Percentiles rank a stretch among this genome's conserved stretches.
Conservation (phyloP, 352 stramenopile genomes). For the Blastocystis sp. region DNA sequence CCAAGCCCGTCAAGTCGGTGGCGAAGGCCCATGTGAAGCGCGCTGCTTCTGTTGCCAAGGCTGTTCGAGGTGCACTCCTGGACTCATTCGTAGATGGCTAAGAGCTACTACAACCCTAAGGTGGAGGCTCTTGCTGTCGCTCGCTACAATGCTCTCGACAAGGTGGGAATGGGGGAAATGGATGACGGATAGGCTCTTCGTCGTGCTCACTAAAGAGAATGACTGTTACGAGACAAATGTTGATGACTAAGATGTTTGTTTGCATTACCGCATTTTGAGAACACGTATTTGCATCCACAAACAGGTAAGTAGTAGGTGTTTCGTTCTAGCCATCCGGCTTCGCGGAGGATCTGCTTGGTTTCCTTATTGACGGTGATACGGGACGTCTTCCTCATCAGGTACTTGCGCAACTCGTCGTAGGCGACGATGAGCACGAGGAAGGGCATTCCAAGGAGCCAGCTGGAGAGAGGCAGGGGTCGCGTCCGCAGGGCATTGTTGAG, state of each 20-base stretch:
- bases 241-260: not conserved
- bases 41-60: not conserved
- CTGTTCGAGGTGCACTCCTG: not conserved
- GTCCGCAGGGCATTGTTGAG: slow-evolving; percentile 74
- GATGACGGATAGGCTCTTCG: not conserved
- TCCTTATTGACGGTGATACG: slow-evolving; percentile 68
- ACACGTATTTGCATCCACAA: not conserved
- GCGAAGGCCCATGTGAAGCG: not conserved
- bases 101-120: not conserved
- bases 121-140: not conserved
- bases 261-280: not conserved
- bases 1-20: not conserved
- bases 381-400: slow-evolving; percentile 73
- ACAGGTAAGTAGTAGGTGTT: slow-evolving; percentile 75
- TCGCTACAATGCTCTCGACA: not conserved
- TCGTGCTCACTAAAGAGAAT: slow-evolving; percentile 28
- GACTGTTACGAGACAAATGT: not conserved
- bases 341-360: slow-evolving; percentile 70
- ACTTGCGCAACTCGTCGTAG: slow-evolving; percentile 80
- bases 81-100: not conserved
- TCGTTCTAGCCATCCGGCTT: slow-evolving; percentile 73
- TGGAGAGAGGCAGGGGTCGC: slow-evolving; percentile 71
- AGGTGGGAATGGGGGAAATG: not conserved
- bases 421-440: slow-evolving; percentile 76
- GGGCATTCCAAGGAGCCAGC: slow-evolving; percentile 78